Percentiles rank a stretch among this genome's conserved stretches.
Evolutionary conservation across 345 rosid genomes (phyloP).

Genomic region (Bruguiera gymnorhiza): DNA sequence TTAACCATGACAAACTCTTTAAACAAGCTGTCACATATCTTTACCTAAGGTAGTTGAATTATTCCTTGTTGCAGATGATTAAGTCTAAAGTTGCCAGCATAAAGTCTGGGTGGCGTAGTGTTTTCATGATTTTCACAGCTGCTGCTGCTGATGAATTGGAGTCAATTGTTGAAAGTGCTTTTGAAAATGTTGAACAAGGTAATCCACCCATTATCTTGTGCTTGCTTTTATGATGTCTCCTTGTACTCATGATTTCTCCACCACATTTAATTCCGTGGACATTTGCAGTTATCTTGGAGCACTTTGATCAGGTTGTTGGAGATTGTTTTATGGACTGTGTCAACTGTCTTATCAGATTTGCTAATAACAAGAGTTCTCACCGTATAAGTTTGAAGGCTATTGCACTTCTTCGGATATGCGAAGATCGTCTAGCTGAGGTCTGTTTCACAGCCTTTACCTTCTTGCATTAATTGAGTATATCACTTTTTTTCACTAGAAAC

Average conservation of each 20-base stretch:
- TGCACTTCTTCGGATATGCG: constrained; percentile 97
- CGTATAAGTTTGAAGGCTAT: constrained; percentile 97
- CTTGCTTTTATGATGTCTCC: neutral
- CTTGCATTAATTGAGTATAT: neutral
- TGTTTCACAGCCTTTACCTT: constrained; percentile 15
- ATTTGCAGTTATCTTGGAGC: constrained; percentile 94
- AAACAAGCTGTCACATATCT: neutral
- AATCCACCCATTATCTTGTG: constrained; percentile 7
- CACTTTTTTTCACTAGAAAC: neutral
- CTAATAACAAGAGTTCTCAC: constrained; percentile 85
- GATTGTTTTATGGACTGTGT: constrained; percentile 99
- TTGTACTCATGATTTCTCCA: neutral
- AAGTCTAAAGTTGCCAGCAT: constrained; percentile 91
- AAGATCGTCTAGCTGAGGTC: constrained; percentile 99
- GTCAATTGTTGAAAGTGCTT: constrained; percentile 83
- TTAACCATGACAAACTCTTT: neutral
- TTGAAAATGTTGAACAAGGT: constrained; percentile 96
- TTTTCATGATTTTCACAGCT: constrained; percentile 89
- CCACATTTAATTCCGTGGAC: constrained; percentile 32
- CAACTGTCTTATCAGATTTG: constrained; percentile 95
- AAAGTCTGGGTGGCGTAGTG: constrained; percentile 94
- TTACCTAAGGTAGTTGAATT: constrained; percentile 12
- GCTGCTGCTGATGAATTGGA: constrained; percentile 87
- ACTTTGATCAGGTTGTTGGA: constrained; percentile 97
- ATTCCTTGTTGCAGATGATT: constrained; percentile 58